Percentiles rank a stretch among this genome's conserved stretches.
Conservation (phyloP, 2,329 filamentous ascomycete species). For the Aspergillus udagawae region DNA sequence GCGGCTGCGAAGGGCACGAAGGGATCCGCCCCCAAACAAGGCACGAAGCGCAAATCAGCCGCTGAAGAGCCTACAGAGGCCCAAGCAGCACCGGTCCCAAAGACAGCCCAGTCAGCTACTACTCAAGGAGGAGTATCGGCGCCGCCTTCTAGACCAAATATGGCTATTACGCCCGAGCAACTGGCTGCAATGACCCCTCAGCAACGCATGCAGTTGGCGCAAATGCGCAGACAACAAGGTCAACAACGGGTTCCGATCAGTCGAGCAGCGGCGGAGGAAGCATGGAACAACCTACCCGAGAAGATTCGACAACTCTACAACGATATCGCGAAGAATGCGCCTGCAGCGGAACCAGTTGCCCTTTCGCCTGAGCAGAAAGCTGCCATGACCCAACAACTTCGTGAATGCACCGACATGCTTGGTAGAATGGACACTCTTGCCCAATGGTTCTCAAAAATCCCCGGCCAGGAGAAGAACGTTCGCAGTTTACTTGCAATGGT, state of each 20-base stretch:
- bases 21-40: constrained; percentile 25
- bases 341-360: constrained; percentile 27
- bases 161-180: constrained; percentile 32
- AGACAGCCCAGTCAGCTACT: constrained; percentile 19
- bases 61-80: constrained; percentile 46
- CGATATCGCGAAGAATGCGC: constrained; percentile 32
- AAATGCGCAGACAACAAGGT: constrained; percentile 32
- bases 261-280: constrained; percentile 34
- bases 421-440: constrained; percentile 42
- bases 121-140: constrained; percentile 16
- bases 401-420: constrained; percentile 40
- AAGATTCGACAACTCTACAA: constrained; percentile 37
- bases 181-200: constrained; percentile 38
- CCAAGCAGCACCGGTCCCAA: constrained; percentile 34
- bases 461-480: constrained; percentile 38
- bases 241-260: constrained; percentile 29
- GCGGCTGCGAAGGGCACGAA: constrained; percentile 24
- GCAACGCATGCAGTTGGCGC: constrained; percentile 35
- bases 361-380: constrained; percentile 38
- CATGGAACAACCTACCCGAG: constrained; percentile 38
- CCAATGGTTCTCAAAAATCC: constrained; percentile 35
- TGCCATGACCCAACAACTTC: constrained; percentile 38
- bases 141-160: constrained; percentile 18
- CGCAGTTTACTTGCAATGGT: constrained; percentile 37
- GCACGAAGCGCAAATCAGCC: constrained; percentile 42